Conservation (phyloP, 2,329 filamentous ascomycete genomes). For the Cladosporium sp. region DNA sequence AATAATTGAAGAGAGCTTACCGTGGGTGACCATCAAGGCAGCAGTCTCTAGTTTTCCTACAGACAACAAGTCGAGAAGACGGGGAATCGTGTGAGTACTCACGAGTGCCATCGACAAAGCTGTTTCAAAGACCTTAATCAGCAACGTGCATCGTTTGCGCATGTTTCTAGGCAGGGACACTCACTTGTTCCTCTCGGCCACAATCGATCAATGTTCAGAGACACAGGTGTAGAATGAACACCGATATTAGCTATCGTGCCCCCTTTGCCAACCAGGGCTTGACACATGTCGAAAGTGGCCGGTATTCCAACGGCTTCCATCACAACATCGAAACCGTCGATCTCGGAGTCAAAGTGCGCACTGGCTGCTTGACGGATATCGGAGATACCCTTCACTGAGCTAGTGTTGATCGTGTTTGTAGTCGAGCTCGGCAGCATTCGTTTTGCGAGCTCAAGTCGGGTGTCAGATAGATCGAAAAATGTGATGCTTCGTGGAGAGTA, state of each 20-base stretch:
- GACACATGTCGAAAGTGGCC: constrained; percentile 50
- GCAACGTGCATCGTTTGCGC: no score
- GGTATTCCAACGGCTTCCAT: constrained; percentile 57
- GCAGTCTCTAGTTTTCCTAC: constrained; percentile 22
- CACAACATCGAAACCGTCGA: constrained; percentile 53
- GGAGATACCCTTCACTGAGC: constrained; percentile 34
- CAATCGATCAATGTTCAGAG: constrained; percentile 50
- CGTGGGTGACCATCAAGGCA: constrained; percentile 23
- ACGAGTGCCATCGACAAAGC: constrained; percentile 25
- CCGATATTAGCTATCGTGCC: constrained; percentile 56
- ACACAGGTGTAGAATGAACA: constrained; percentile 52
- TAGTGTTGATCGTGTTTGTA: constrained; percentile 8
- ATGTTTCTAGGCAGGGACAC: not conserved
- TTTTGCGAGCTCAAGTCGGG: constrained; percentile 45
- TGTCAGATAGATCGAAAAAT: constrained; percentile 49
- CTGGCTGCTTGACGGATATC: constrained; percentile 35
- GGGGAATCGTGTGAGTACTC: constrained; percentile 24
- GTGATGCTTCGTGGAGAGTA: constrained; percentile 52
- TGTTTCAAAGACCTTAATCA: not conserved
- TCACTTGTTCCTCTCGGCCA: constrained; percentile 53
- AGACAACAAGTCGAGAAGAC: constrained; percentile 21
- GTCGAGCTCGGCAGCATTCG: constrained; percentile 41
- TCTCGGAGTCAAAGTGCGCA: constrained; percentile 40
- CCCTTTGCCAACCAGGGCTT: constrained; percentile 51
- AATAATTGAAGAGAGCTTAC: not conserved